Evolutionary conservation across 345 rosid genomes (phyloP), one percentile per base, ranked within the genome.

Genomic region (Brassica carinata): DNA sequence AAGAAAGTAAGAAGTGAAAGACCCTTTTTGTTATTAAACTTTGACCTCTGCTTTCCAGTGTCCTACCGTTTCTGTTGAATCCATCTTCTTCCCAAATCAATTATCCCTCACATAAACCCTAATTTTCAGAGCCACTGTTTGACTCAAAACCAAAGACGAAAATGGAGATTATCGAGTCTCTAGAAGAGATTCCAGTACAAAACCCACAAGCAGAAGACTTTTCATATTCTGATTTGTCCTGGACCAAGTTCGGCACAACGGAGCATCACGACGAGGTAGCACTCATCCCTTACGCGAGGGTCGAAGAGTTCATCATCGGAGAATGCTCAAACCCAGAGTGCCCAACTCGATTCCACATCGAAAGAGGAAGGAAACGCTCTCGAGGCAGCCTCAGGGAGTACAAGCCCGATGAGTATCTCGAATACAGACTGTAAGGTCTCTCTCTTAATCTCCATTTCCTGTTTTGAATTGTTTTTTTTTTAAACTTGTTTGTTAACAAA

Each of bases 301-400:
- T 89, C 66, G 92, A 89, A 69, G 84, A 86, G 10, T 96, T 92
- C 81, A 90, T 93, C 65, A 90, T 93, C 70, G 98, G 96, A 71
- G 96, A 96, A 85, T 90, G 98, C 88, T 84, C 89, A 8, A 93
- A 86, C 82, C 87, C 88, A 0, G 91, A 93, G 75, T 88, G 84
- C 79, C 98, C 97, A 0, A 96, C 94, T 0, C 87, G 90, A 57
- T 96, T 96, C 73, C 97, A 93, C 85, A 93, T 93, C 57, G 96
- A 96, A 76, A 90, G 96, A 83, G 94, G 91, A 80, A 87, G 97
- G 57, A 93, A 89, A 82, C 83, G 97, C 45, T 64, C 88, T 3
- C 79, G 45, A 64, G 94, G 91, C 27, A 89, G 90, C 86, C 83
- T 96, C 80, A 90, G 87, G 81, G 90, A 89, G 79, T 91, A 79